Base-by-base conservation (phyloP, 2,329 filamentous ascomycete species). In the Penicillium griseofulvum region DNA sequence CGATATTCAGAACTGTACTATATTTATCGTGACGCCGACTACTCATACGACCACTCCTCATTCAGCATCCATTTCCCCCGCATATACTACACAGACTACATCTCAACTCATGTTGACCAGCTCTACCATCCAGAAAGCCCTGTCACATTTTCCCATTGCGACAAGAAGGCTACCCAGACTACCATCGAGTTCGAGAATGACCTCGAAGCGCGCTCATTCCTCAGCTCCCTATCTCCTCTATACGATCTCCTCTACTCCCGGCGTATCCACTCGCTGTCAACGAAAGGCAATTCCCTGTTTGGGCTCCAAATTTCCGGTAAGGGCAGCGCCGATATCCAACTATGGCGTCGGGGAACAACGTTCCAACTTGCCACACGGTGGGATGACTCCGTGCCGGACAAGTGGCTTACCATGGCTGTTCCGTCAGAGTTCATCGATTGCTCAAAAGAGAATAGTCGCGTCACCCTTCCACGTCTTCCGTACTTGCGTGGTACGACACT, bases 81-180 rank as follows among this genome's bases (percentile, higher is more conserved):
- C 19, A 55, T 67, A 14, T 65, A 64, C 24, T 64, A 58, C 52
- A 63, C 65, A 17, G 64, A 69, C 24, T 72, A 72, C 43, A 59
- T 71, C 22, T 72, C 69, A 11, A 64, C 62, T 1, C 68, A 70
- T 22, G 63, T 68, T 8, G 66, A 71, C 26, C 60, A 67, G 39
- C 51, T 72, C n/a, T 71, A 65, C 34, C 57, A 47, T 7, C 59
- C 63, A 17, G 63, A 66, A 17, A 41, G 34, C 4, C 60, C 58
- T 1, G 68, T 69, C 2, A 50, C 38, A 8, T 71, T 71, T 48
- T 70, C 69, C 9, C 67, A 69, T 39, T 69, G 66, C 52, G 65
- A 70, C 28, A 71, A 68, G 38, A 65, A 58, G 28, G 44, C 59
- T 1, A 55, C 46, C 2, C 49, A 58, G 12, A 54, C 59, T 24